Evolutionary conservation across 176 grass and related monocot species (phyloP), one percentile per base, ranked within the genome.

Genomic region (Carex myosuroides): DNA sequence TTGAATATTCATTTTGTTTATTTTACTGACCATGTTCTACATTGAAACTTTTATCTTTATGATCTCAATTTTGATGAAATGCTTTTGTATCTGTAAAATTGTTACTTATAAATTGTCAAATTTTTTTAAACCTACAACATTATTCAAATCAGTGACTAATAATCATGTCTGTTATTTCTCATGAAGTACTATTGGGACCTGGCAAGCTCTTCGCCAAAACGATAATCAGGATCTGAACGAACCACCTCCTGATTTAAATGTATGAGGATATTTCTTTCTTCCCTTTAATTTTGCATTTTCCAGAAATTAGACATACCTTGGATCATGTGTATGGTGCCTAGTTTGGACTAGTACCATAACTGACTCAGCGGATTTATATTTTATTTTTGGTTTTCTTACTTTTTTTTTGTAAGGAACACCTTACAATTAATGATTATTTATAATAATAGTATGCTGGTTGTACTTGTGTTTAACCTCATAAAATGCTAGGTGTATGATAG

Each of bases 171-270:
- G 9, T 81, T 82, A 7, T 64, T 26, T 21, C 64, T 81, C 11
- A 13, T 86, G 67, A 84, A 98, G 92, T 61, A 68, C 94, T 81
- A 90, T 94, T 64, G 85, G 90, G 33, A 88, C 94, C 66, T 88
- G 92, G 20, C 80, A 84, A 60, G 71, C 70, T 1, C 85, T 91
- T 46, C 33, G 33, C 33, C 33, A 35, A 35, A 4, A 35, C 33
- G 3, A 35, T 35, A 35, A 35, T 35, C 68, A 88, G 80, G 88
- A 60, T 82, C 57, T 54, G 82, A 76, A 89, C 80, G 33, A 76
- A 1, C 60, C 82, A 44, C 84, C 84, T 57, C 64, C 81, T 63
- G 87, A 89, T 60, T 86, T 88, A 64, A 79, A 81, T 83, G 91
- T 94, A 93, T 86, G 89, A n/a, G 8, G 3, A 71, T 71, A 20